A percentile compares a stretch with the other conserved stretches of the same genome.
phyloP scores from a whole-genome alignment of 2,329 filamentous ascomycete species.

The Trichophyton schoenleinii region DNA sequence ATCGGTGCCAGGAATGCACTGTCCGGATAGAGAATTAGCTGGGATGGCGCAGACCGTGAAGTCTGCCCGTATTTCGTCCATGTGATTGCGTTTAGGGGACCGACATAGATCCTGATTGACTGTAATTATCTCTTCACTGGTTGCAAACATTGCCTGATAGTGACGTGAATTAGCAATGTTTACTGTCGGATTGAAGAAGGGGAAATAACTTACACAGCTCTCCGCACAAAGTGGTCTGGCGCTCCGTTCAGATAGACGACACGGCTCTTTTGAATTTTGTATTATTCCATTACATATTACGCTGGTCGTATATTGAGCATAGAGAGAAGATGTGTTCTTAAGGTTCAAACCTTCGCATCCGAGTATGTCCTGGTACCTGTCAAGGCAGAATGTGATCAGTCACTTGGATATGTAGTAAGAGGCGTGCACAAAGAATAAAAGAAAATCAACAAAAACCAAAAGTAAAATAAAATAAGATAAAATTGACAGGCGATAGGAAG shows the following conservation, averaged over 20 bases:
- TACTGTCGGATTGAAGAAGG: conserved; percentile 3
- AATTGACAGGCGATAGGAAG: not conserved
- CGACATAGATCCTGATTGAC: conserved; percentile 62
- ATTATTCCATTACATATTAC: conserved; percentile 89
- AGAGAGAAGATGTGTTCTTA: conserved; percentile 65
- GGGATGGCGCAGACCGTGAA: conserved; percentile 82
- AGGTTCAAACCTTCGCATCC: conserved; percentile 70
- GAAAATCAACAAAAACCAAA: not conserved
- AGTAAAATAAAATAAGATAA: not conserved
- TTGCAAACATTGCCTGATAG: conserved; percentile 62
- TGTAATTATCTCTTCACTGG: conserved; percentile 75
- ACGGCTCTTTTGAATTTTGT: conserved; percentile 67
- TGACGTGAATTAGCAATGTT: conserved; percentile 11
- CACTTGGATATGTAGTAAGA: not conserved
- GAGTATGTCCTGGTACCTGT: conserved; percentile 67
- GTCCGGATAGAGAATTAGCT: conserved; percentile 59
- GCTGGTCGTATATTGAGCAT: conserved; percentile 85
- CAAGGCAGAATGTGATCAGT: not conserved
- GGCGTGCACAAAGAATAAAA: not conserved
- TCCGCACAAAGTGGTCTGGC: conserved; percentile 75
- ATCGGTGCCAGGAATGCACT: conserved; percentile 59
- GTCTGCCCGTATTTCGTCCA: conserved; percentile 73
- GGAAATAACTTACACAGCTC: conserved; percentile 54
- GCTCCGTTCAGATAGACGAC: conserved; percentile 50
- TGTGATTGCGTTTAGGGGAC: conserved; percentile 50